Evolutionary conservation across 345 rosid genomes (phyloP).

Genomic region (Boechera retrofracta): DNA sequence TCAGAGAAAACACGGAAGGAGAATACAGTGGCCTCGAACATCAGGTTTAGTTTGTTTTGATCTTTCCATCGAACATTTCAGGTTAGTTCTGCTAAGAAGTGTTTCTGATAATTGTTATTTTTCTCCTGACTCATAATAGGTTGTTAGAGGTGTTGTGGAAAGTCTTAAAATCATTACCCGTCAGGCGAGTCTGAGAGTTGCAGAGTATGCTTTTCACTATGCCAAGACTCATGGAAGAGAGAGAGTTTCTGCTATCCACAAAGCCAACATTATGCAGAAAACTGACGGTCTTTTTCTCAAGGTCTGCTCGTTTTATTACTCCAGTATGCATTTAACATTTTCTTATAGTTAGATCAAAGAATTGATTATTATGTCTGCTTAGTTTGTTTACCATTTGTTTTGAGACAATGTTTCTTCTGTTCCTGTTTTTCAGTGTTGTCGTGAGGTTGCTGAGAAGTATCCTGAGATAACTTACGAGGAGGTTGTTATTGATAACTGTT

Average conservation of each 20-base stretch:
- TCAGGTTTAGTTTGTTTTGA: slow-evolving; percentile 59
- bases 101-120: slow-evolving; percentile 4
- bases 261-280: slow-evolving; percentile 99
- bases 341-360: not conserved
- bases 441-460: slow-evolving; percentile 98
- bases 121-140: slow-evolving; percentile 50
- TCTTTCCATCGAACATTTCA: not conserved
- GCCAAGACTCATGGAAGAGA: slow-evolving; percentile 96
- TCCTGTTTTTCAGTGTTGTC: slow-evolving; percentile 77
- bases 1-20: slow-evolving; percentile 98
- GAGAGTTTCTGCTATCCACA: slow-evolving; percentile 97
- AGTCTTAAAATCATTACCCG: slow-evolving; percentile 98
- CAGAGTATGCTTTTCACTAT: slow-evolving; percentile 97
- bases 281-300: slow-evolving; percentile 98
- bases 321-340: not conserved
- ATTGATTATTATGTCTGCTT: not conserved
- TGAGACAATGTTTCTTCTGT: not conserved
- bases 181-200: slow-evolving; percentile 97
- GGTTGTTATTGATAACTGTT: slow-evolving; percentile 99
- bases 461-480: slow-evolving; percentile 96
- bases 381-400: not conserved
- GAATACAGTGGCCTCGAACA: slow-evolving; percentile 99
- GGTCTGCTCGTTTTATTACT: slow-evolving; percentile 47
- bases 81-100: not conserved
- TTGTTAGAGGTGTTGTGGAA: slow-evolving; percentile 99